Evolutionary conservation across 1,284 basidiomycete genomes (phyloP).

Genomic region (Farysia itapuensis): DNA sequence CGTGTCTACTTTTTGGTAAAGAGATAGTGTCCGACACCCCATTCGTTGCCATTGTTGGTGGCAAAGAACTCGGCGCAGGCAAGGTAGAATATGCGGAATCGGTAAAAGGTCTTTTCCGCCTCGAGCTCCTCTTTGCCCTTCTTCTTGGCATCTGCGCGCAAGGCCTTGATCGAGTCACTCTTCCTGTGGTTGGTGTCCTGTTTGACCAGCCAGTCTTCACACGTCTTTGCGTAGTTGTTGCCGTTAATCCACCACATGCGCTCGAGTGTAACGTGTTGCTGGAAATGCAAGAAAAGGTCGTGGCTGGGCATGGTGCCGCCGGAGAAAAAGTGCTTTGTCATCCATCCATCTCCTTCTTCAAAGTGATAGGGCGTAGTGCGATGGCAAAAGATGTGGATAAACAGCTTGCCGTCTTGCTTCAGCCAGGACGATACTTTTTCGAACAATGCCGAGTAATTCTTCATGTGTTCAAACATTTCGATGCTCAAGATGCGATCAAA

Average conservation of each 20-base stretch:
- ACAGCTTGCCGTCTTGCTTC: slow-evolving; percentile 63
- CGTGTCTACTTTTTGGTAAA: slow-evolving; percentile 60
- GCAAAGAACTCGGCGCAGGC: slow-evolving; percentile 75
- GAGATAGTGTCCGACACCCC: slow-evolving; percentile 67
- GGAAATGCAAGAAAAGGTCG: slow-evolving; percentile 74
- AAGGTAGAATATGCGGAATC: slow-evolving; percentile 75
- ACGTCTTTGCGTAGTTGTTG: slow-evolving; percentile 69
- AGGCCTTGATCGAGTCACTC: slow-evolving; percentile 14
- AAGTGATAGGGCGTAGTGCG: slow-evolving; percentile 69
- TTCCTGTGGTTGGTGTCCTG: slow-evolving; percentile 69
- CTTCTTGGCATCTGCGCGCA: slow-evolving; percentile 35
- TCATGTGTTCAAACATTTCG: slow-evolving; percentile 77
- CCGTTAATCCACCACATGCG: slow-evolving; percentile 65
- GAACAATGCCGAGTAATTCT: slow-evolving; percentile 68
- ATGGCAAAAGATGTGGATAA: slow-evolving; percentile 78
- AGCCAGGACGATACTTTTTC: slow-evolving; percentile 73
- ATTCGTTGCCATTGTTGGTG: slow-evolving; percentile 69
- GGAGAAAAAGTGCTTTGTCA: slow-evolving; percentile 72
- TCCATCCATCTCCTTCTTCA: slow-evolving; percentile 74
- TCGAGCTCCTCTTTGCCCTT: slow-evolving; percentile 61
- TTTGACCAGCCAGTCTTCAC: slow-evolving; percentile 71
- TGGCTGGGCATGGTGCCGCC: slow-evolving; percentile 62
- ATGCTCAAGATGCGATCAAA: slow-evolving; percentile 77
- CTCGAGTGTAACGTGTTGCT: slow-evolving; percentile 70
- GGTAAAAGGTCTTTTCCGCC: slow-evolving; percentile 69